A percentile compares a stretch with the other conserved stretches of the same genome.
phyloP scores from a whole-genome alignment of 345 rosid species.

The Sisymbrium altissimum region DNA sequence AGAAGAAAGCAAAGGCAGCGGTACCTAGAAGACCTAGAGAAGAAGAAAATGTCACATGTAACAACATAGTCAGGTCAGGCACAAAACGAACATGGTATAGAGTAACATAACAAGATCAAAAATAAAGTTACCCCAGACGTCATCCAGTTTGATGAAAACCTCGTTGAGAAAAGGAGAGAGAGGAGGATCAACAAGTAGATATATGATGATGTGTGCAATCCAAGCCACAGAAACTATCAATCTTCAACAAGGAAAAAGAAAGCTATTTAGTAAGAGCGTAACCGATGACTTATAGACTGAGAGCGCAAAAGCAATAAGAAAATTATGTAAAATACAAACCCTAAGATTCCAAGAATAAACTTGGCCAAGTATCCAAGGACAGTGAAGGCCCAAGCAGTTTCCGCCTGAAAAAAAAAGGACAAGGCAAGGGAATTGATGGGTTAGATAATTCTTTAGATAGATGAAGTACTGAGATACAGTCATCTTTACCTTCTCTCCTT shows the following conservation, averaged over 20 bases:
- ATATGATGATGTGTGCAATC: conserved; percentile 86
- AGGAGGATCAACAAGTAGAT: conserved; percentile 78
- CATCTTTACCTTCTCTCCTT: conserved; percentile 79
- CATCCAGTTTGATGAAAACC: conserved; percentile 94
- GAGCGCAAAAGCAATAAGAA: background rate
- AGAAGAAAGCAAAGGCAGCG: conserved; percentile 91
- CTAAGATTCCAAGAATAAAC: conserved; percentile 70
- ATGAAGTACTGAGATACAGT: background rate
- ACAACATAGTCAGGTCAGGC: background rate
- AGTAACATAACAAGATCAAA: background rate
- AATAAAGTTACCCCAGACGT: conserved; percentile 72
- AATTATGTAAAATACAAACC: conserved; percentile 50
- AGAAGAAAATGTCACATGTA: background rate
- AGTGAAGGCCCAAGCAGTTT: conserved; percentile 92
- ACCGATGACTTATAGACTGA: background rate
- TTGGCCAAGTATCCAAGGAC: conserved; percentile 92
- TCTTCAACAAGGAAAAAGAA: conserved; percentile 38
- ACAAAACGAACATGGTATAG: background rate
- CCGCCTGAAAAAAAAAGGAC: conserved; percentile 58
- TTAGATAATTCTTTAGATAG: background rate
- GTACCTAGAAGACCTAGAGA: conserved; percentile 91
- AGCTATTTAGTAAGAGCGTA: background rate
- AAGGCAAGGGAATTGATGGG: conserved; percentile 2
- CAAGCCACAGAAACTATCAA: conserved; percentile 93
- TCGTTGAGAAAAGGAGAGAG: conserved; percentile 85